Conservation (phyloP, 345 rosid species). For the Trapa bicornis region DNA sequence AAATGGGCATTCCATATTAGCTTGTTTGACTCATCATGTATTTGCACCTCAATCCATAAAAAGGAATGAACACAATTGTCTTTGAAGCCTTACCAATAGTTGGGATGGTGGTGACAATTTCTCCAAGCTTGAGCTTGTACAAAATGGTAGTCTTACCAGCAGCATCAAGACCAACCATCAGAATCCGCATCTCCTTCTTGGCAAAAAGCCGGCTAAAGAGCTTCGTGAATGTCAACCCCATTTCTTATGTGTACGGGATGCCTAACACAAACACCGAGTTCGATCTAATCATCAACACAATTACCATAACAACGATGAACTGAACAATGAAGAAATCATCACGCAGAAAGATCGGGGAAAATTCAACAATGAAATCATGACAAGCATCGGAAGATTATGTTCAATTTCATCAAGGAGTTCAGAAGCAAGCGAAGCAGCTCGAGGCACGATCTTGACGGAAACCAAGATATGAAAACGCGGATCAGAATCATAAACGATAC, state of each 20-base stretch:
- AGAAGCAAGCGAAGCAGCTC: not conserved
- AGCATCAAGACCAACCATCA: constrained; percentile 15
- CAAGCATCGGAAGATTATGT: not conserved
- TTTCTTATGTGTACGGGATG: not conserved
- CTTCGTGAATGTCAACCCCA: constrained; percentile 13
- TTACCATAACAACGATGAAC: not conserved
- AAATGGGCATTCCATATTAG: too few relatives aligned
- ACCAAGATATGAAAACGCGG: too few relatives aligned
- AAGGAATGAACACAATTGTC: too few relatives aligned
- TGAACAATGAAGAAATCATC: not conserved
- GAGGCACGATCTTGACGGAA: too few relatives aligned
- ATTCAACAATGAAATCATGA: not conserved
- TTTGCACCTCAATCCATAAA: not conserved
- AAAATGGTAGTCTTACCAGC: constrained; percentile 16
- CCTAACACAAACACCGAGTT: not conserved
- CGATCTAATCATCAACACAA: not conserved
- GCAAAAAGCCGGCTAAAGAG: constrained; percentile 12
- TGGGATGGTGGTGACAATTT: constrained; percentile 11
- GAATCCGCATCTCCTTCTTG: constrained; percentile 14
- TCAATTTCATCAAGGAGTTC: not conserved
- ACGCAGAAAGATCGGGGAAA: too few relatives aligned
- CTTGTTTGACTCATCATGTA: too few relatives aligned
- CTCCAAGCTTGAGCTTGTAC: constrained; percentile 15
- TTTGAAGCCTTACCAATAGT: constrained; percentile 3
- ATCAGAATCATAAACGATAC: too few relatives aligned